Base-by-base conservation (phyloP, 2,329 filamentous ascomycete genomes). In the Aspergillus sp. region DNA sequence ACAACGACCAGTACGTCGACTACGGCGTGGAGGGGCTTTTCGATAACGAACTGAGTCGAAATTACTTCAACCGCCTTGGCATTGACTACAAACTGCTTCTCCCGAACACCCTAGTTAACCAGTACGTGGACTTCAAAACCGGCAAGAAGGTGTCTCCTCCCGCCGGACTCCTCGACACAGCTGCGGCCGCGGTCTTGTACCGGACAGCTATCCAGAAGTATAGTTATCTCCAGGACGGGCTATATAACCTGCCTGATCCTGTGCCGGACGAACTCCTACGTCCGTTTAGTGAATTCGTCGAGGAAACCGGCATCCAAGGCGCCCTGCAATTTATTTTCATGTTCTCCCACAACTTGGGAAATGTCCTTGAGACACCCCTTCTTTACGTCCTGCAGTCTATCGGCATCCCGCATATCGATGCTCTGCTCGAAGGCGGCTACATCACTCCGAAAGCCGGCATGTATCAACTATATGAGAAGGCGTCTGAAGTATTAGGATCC, bases 261-360 rank as follows among this genome's bases (percentile, higher is more conserved):
- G 67, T 77, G 0, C 74, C 74, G 0, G 63, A 69, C 25, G 75
- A 77, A 38, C 60, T 80, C 2, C 56, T 74, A 17, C 57, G 77
- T 3, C 68, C 74, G 2, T 79, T 74, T 48, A 68, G 71, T 15
- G 65, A 75, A 3, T 78, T 78, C 47, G 63, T 74, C 10, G 57
- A 63, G 30, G 78, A 79, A 57, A 71, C 78, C 58, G 58, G 64
- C n/a, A 58, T 80, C 4, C 57, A 66, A 17, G 70, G 65, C 23
- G 61, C 71, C 2, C 63, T 76, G 1, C 65, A 63, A n/a, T 60
- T 66, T 6, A 64, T 76, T 13, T 74, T 67, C 50, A 54, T 56
- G 12, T 68, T 69, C 47, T 67, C 69, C 19, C 67, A 75, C 44
- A 76, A 74, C 3, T 53, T 74, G 2, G 71, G 71, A 13, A 70